Base-by-base conservation (phyloP, 805 yeast genomes). In the Wickerhamiella azyma region DNA sequence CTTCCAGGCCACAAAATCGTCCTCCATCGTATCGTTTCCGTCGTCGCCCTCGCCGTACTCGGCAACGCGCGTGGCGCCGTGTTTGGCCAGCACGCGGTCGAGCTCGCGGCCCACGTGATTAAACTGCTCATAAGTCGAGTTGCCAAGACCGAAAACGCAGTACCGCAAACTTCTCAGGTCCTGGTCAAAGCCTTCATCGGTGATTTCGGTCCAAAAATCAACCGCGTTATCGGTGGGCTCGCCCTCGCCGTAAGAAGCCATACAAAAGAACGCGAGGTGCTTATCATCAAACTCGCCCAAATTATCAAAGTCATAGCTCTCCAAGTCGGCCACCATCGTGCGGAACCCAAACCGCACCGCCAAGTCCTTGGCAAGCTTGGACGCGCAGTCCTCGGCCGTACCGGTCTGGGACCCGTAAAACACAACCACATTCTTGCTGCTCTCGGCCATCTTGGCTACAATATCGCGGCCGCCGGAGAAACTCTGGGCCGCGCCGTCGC, bases 241-340 rank as follows among this genome's bases (percentile, higher is more conserved):
- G 60, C 98, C 98, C 66, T 89, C 98, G 55, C 98, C 98, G 57
- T 92, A 92, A 9, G 96, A 85, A 28, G 97, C 92, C 66, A 86
- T 70, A 59, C 89, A 71, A 58, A 89, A 80, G 51, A 85, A 77
- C 17, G 77, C 77, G n/a, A 75, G 66, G 46, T 75, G 67, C 49
- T 74, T 74, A 14, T 68, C 66, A 17, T 79, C 74, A 51, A 89
- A 63, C 42, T 75, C 75, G 57, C 76, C 77, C 46, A 92, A 68
- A 52, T 75, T 77, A 37, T 86, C 94, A 58, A 72, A 81, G 54
- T 89, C 96, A 59, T 79, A 86, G 58, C 84, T 89, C 37, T 88
- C 94, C 43, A 86, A 71, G 63, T 89, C 97, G 8, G 81, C 92
- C 48, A 81, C 76, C 81, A 92, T 76, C 2, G 89, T 77, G 52